Percentiles rank a stretch among this genome's conserved stretches.
phyloP scores from a whole-genome alignment of 345 rosid species.

The Corchorus olitorius region DNA sequence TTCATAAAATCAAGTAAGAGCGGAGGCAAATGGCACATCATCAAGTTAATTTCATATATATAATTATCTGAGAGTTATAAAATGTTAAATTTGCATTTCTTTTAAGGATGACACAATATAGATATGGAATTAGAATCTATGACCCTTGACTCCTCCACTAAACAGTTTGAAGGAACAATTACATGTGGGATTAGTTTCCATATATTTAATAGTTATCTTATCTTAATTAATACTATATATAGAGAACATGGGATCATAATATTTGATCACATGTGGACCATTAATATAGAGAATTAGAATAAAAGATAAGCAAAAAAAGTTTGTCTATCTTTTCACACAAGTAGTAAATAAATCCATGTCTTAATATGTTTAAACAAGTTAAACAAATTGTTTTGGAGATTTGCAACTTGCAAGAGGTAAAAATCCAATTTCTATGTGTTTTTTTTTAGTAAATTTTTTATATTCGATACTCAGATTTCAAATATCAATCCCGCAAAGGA shows the following conservation, averaged over 20 bases:
- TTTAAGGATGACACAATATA: conserved; percentile 25
- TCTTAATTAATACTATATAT: conserved; percentile 14
- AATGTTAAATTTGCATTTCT: conserved; percentile 23
- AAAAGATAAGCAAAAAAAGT: background rate
- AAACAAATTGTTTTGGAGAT: no score
- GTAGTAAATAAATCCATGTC: background rate
- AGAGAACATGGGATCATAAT: conserved; percentile 34
- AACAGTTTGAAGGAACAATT: conserved; percentile 25
- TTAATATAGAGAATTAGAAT: background rate
- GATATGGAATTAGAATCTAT: conserved; percentile 29
- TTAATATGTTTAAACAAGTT: no score
- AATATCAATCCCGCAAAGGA: no score
- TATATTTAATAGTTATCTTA: conserved; percentile 23
- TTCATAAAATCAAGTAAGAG: background rate
- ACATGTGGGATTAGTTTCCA: conserved; percentile 24
- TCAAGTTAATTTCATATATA: background rate
- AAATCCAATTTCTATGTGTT: background rate
- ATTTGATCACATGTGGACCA: conserved; percentile 29
- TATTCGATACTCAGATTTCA: no score
- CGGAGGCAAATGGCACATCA: background rate
- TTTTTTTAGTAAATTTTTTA: no score
- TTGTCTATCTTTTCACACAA: background rate
- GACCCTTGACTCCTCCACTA: conserved; percentile 67
- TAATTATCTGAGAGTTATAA: background rate
- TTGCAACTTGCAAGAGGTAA: background rate